phyloP scores from a whole-genome alignment of 495 filamentous ascomycete species.

The Cercophora samala region DNA sequence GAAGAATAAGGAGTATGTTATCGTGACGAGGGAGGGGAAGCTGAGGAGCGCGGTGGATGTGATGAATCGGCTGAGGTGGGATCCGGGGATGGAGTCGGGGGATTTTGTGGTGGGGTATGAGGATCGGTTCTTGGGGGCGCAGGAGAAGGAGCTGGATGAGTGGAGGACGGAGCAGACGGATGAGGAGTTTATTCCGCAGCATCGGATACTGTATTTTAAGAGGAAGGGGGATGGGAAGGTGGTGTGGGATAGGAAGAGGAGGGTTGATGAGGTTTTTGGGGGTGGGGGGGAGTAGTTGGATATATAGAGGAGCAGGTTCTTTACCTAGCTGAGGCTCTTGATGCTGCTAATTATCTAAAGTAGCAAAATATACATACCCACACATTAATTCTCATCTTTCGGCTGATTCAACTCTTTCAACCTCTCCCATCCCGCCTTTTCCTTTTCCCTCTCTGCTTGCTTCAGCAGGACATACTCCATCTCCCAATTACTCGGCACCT shows the following conservation, averaged over 20 bases:
- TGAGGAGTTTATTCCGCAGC: slow-evolving; percentile 81
- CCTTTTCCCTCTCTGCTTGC: slow-evolving; percentile 8
- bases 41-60: slow-evolving; percentile 55
- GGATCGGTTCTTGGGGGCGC: slow-evolving; percentile 65
- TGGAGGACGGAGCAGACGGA: slow-evolving; percentile 78
- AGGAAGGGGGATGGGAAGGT: slow-evolving; percentile 53
- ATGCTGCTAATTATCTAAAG: neutral
- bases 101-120: slow-evolving; percentile 73
- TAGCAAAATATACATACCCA: too few relatives aligned
- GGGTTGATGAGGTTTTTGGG: slow-evolving; percentile 45
- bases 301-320: too few relatives aligned
- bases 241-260: slow-evolving; percentile 57
- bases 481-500: slow-evolving; percentile 23
- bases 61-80: slow-evolving; percentile 72
- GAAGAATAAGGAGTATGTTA: slow-evolving; percentile 13
- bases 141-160: slow-evolving; percentile 58
- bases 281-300: slow-evolving; percentile 20
- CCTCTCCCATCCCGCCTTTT: slow-evolving; percentile 1
- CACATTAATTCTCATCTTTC: neutral
- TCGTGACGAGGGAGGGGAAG: slow-evolving; percentile 26
- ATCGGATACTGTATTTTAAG: slow-evolving; percentile 72
- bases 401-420: neutral
- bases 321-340: neutral
- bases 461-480: slow-evolving; percentile 19
- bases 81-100: slow-evolving; percentile 54